phyloP scores from a whole-genome alignment of 768 basidiomycete genomes.

The Lentinus brumalis region DNA sequence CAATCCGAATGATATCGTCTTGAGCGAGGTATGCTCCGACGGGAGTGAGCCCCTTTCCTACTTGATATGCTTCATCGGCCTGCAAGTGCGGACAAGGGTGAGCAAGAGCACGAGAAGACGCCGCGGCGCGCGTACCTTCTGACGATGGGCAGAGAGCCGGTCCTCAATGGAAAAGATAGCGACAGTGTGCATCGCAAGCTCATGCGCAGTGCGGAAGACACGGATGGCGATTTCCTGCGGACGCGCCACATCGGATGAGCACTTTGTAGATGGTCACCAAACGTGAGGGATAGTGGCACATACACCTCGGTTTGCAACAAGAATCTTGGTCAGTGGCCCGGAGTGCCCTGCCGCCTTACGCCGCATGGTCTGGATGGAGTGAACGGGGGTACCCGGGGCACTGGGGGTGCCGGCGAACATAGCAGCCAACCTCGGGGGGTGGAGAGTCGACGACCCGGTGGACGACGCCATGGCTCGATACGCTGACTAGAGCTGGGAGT shows the following conservation, averaged over 20 bases:
- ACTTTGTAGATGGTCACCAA: not conserved
- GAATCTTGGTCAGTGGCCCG: conserved; percentile 87
- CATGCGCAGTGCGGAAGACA: conserved; percentile 97
- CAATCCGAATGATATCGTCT: conserved; percentile 94
- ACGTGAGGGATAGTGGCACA: conserved; percentile 30
- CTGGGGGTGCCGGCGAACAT: conserved; percentile 77
- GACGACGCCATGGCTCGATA: conserved; percentile 18
- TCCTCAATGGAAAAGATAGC: conserved; percentile 99
- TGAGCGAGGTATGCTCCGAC: conserved; percentile 97
- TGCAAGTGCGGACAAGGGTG: conserved; percentile 32
- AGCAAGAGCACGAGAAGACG: conserved; percentile 3
- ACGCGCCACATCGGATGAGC: not conserved
- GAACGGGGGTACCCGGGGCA: conserved; percentile 81
- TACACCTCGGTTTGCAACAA: conserved; percentile 92
- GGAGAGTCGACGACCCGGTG: conserved; percentile 39
- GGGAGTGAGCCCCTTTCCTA: conserved; percentile 94
- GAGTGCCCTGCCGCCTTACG: conserved; percentile 89
- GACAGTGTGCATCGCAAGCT: conserved; percentile 98
- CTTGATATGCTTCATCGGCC: conserved; percentile 99
- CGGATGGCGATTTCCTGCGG: conserved; percentile 96
- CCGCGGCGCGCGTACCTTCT: conserved; percentile 65
- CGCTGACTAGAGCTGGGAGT: not conserved
- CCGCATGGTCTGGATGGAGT: conserved; percentile 89
- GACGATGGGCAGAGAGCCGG: conserved; percentile 93
- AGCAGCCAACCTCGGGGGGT: conserved; percentile 72